Evolutionary conservation across 306 rosid species (phyloP).

Genomic region (Cicer chorassanicum): DNA sequence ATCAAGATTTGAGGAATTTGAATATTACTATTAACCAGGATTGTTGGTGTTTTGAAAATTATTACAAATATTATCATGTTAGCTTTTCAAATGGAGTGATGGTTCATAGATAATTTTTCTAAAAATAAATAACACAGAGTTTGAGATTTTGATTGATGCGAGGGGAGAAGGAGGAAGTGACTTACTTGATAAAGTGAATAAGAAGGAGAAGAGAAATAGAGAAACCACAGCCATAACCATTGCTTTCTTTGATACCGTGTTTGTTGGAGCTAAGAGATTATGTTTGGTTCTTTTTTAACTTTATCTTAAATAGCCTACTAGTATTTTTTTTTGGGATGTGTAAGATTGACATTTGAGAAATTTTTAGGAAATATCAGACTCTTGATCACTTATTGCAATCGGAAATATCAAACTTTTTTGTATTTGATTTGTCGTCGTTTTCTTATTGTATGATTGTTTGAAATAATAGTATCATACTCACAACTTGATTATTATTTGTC

Average conservation of each 20-base stretch:
- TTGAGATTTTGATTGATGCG: background rate
- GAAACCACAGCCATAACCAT: constrained; percentile 40
- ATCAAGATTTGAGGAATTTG: too few relatives aligned
- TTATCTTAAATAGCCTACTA: background rate
- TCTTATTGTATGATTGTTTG: background rate
- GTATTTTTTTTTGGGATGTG: background rate
- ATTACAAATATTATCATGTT: too few relatives aligned
- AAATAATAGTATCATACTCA: background rate
- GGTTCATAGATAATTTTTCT: too few relatives aligned
- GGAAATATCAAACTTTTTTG: background rate
- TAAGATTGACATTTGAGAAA: background rate
- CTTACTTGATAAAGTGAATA: constrained; percentile 53
- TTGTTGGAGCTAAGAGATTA: background rate
- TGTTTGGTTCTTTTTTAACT: background rate
- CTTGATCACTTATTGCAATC: background rate
- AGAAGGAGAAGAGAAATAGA: constrained; percentile 48
- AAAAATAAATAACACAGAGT: background rate
- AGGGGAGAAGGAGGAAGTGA: background rate
- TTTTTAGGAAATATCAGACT: background rate
- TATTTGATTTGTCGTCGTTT: constrained; percentile 8
- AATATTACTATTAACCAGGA: too few relatives aligned
- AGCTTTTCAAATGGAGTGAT: too few relatives aligned
- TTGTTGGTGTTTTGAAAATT: too few relatives aligned
- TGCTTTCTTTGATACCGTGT: background rate
- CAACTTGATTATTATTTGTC: constrained; percentile 10